Percentiles rank a stretch among this genome's conserved stretches.
Evolutionary conservation across 257 asterid genomes (phyloP).

Genomic region (Perilla frutescens): DNA sequence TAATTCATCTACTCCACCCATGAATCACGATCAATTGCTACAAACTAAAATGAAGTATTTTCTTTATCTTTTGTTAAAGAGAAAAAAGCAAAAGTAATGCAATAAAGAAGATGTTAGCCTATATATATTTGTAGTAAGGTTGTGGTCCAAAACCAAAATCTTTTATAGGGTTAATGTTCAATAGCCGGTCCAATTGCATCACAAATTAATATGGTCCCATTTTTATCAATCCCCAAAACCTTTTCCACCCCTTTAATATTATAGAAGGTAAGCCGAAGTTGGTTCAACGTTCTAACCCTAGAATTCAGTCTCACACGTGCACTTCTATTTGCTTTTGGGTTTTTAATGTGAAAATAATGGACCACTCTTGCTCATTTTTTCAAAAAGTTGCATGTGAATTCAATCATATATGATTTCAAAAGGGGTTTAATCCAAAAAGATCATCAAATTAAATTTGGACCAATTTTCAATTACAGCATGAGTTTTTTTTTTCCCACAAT

Average conservation of each 20-base stretch:
- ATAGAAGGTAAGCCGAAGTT: constrained; percentile 33
- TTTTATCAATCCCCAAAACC: constrained; percentile 30
- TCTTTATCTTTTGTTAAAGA: no score
- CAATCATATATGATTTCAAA: constrained; percentile 20
- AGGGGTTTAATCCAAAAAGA: no score
- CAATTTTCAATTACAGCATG: not conserved
- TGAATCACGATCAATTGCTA: no score
- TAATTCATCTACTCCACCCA: no score
- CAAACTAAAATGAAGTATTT: no score
- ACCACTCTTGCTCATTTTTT: constrained; percentile 29
- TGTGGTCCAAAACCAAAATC: constrained; percentile 34
- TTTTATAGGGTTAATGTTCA: constrained; percentile 34
- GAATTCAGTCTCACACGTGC: constrained; percentile 47
- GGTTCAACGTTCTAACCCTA: constrained; percentile 37
- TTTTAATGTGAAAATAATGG: constrained; percentile 42
- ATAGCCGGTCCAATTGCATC: constrained; percentile 16
- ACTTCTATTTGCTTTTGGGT: constrained; percentile 28
- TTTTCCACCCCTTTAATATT: constrained; percentile 30
- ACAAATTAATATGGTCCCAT: constrained; percentile 35
- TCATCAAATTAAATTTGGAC: not conserved
- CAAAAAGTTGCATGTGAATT: constrained; percentile 40
- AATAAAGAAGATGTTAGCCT: no score
- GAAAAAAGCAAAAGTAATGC: no score
- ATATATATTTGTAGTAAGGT: not conserved
- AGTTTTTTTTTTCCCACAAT: no score